Conservation (phyloP, 2,329 filamentous ascomycete species). For the Talaromyces sp. region DNA sequence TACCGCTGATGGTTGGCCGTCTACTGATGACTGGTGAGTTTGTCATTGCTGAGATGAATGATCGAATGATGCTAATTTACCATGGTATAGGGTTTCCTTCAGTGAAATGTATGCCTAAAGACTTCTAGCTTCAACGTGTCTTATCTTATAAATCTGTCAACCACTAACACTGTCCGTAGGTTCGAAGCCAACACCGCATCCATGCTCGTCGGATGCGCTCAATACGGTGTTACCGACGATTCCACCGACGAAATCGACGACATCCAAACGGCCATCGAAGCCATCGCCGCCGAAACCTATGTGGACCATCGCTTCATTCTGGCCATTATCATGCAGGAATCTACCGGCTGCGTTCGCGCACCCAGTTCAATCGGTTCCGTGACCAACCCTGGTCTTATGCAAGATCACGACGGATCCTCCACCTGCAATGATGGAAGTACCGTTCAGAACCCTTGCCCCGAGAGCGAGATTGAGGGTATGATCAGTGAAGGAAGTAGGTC, state of each 20-base stretch:
- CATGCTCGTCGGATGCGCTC: conserved; percentile 12
- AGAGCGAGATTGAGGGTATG: conserved; percentile 34
- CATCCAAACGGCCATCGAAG: conserved; percentile 31
- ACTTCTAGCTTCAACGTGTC: no score
- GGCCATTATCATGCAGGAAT: conserved; percentile 35
- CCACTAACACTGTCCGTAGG: background rate
- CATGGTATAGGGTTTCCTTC: conserved; percentile 19
- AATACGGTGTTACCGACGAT: conserved; percentile 10
- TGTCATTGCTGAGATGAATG: background rate
- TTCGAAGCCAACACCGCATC: conserved; percentile 13
- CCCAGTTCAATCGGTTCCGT: conserved; percentile 20
- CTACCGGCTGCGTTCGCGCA: conserved; percentile 27
- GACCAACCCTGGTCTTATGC: conserved; percentile 32
- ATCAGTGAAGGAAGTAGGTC: conserved; percentile 34
- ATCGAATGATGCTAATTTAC: background rate
- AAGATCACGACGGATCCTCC: conserved; percentile 36
- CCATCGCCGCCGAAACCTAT: conserved; percentile 25
- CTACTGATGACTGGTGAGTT: conserved; percentile 19
- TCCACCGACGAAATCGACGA: conserved; percentile 24
- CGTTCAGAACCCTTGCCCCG: conserved; percentile 26
- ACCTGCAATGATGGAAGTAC: conserved; percentile 34
- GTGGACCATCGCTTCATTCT: conserved; percentile 34
- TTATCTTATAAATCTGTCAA: background rate
- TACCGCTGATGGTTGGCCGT: conserved; percentile 20
- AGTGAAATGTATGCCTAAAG: conserved; percentile 14